These are phyloP conservation scores for Trichoderma sp. DNA, from an alignment of 2,329 filamentous ascomycete species.

Conservation along the genomic window DNA sequence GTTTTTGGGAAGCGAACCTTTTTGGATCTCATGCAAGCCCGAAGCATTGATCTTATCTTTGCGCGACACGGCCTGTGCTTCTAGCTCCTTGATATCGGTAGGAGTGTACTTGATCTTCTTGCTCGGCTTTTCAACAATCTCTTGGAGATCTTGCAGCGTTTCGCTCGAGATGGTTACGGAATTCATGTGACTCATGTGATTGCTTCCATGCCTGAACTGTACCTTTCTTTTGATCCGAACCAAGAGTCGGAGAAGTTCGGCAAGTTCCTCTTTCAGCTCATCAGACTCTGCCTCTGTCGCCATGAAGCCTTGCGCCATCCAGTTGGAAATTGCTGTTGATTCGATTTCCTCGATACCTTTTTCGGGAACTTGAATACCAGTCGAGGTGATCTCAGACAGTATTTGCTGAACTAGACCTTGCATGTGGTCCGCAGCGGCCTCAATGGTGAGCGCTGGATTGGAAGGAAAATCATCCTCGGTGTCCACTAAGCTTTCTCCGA, in stretches of 20 bases:
- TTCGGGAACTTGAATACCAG: constrained; percentile 25
- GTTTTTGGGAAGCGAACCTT: neutral
- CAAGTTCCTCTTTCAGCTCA: constrained; percentile 33
- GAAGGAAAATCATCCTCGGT: neutral
- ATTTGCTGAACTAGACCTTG: constrained; percentile 29
- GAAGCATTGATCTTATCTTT: constrained; percentile 20
- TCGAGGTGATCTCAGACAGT: constrained; percentile 29
- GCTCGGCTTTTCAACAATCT: constrained; percentile 4
- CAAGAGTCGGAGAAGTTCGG: constrained; percentile 34
- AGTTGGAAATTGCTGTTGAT: constrained; percentile 36
- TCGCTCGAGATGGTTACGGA: neutral
- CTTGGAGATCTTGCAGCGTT: constrained; percentile 25
- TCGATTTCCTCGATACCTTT: constrained; percentile 34
- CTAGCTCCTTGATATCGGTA: constrained; percentile 26
- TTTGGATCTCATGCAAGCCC: constrained; percentile 17
- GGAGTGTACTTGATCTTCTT: constrained; percentile 31
- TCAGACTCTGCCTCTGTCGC: constrained; percentile 32
- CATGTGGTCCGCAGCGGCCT: constrained; percentile 32
- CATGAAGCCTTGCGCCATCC: constrained; percentile 36
- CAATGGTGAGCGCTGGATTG: constrained; percentile 9
- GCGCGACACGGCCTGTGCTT: constrained; percentile 11
- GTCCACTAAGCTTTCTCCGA: constrained; percentile 1
- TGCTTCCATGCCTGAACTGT: constrained; percentile 19
- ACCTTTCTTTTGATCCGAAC: constrained; percentile 34
- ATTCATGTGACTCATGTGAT: neutral